Evolutionary conservation across 495 filamentous ascomycete genomes (phyloP), one percentile per base, ranked within the genome.

Genomic region (Neurospora tetrasperma): DNA sequence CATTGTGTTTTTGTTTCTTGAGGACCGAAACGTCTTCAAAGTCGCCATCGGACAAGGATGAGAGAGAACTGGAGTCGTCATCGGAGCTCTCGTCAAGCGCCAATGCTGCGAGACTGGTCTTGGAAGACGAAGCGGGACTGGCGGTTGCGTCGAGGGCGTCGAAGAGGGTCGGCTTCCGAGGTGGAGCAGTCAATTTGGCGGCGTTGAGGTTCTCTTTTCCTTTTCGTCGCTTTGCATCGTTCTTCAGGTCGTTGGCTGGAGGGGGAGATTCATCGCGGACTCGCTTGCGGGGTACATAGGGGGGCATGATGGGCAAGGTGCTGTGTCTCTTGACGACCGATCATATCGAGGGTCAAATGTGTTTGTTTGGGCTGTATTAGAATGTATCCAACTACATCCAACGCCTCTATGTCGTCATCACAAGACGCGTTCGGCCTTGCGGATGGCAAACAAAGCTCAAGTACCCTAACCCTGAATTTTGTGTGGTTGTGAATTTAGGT

Each of bases 1-100:
- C 11, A 4, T 75, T 71, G 14, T n/a, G 14, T 23, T 70, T 76
- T 4, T 35, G 70, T 66, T 38, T 71, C 62, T 59, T 71, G 31
- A 72, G n/a, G 12, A 68, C 70, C 0, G 76, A 71, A n/a, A 88
- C 86, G 79, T 92, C 90, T 71, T 92, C 90, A 73, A 92, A 91
- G 70, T 91, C 88, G 70, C 81, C 84, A 72, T 94, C 91, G 43
- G 90, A 93, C 20, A 93, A 80, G 0, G 89, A 90, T 8, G 87
- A 89, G 68, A 86, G 79, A 0, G 86, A 85, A 74, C 81, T 85
- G 16, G 79, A 81, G 41, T 88, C 85, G 54, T 31, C 11, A 66
- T 88, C 88, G 42, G 89, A 85, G 43, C 85, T 86, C 72, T 85
- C 86, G 11, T 86, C 85, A 43, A 90, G 79, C 27, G 83, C 73